Evolutionary conservation across 2,329 filamentous ascomycete genomes (phyloP).

Genomic region (Pseudocercospora musae): DNA sequence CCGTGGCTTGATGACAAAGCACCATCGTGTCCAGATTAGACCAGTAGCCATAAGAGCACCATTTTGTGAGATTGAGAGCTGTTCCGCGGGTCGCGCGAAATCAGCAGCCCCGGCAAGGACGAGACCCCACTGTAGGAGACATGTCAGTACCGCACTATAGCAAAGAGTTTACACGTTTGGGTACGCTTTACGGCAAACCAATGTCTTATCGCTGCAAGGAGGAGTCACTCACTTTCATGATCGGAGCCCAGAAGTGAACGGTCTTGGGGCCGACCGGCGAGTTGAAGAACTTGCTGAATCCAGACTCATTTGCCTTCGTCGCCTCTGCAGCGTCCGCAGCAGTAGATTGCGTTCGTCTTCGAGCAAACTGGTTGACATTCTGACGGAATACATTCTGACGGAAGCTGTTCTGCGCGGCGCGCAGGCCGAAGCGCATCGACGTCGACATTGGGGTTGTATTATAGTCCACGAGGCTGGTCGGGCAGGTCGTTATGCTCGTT

Average conservation of each 20-base stretch:
- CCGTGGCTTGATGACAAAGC: slow-evolving; percentile 89
- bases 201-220: slow-evolving; percentile 7
- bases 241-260: slow-evolving; percentile 97
- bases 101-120: slow-evolving; percentile 91
- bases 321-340: slow-evolving; percentile 48
- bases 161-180: neutral
- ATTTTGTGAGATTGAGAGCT: slow-evolving; percentile 92
- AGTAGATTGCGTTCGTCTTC: slow-evolving; percentile 64
- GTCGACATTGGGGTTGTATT: slow-evolving; percentile 34
- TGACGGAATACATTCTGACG: slow-evolving; percentile 53
- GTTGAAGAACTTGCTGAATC: slow-evolving; percentile 67
- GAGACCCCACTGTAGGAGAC: slow-evolving; percentile 71
- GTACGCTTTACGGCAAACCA: neutral
- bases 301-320: slow-evolving; percentile 32
- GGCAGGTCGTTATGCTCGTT: neutral
- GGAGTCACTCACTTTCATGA: slow-evolving; percentile 68
- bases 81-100: slow-evolving; percentile 84
- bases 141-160: neutral
- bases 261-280: slow-evolving; percentile 60
- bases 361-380: slow-evolving; percentile 42
- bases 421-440: slow-evolving; percentile 57
- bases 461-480: neutral
- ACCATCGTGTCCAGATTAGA: slow-evolving; percentile 98
- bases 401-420: slow-evolving; percentile 53
- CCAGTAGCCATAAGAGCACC: slow-evolving; percentile 84